Conservation (phyloP, 495 filamentous ascomycete species). For the Parathielavia hyrcaniae region DNA sequence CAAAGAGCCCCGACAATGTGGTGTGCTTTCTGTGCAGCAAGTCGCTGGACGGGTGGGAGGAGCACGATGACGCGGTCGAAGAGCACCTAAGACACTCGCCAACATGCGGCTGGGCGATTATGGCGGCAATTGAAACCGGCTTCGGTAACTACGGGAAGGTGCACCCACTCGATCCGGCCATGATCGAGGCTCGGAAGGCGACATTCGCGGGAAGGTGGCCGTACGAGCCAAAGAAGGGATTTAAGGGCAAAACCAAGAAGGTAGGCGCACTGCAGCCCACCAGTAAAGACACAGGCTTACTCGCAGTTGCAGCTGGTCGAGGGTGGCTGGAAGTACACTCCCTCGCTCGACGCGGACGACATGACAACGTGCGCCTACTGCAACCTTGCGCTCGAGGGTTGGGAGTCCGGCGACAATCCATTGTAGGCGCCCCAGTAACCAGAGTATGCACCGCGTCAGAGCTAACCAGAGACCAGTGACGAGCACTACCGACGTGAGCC, state of each 20-base stretch:
- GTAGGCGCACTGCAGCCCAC: conserved; percentile 40
- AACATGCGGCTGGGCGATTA: conserved; percentile 82
- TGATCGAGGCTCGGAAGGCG: conserved; percentile 67
- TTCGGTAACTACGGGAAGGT: conserved; percentile 58
- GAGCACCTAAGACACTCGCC: conserved; percentile 81
- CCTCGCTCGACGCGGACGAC: conserved; percentile 71
- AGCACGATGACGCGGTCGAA: conserved; percentile 66
- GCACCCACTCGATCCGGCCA: conserved; percentile 62
- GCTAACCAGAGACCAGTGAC: conserved; percentile 50
- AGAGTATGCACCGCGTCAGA: not conserved
- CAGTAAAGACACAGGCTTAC: not conserved
- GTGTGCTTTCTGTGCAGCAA: conserved; percentile 78
- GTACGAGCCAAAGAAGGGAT: conserved; percentile 79
- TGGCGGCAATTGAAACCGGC: conserved; percentile 60
- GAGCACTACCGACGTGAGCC: conserved; percentile 77
- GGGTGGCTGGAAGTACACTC: conserved; percentile 90
- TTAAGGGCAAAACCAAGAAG: conserved; percentile 81
- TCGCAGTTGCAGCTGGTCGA: conserved; percentile 63
- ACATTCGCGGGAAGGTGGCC: conserved; percentile 82
- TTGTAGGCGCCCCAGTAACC: conserved; percentile 50
- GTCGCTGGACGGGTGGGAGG: conserved; percentile 82
- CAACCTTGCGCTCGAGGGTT: conserved; percentile 74
- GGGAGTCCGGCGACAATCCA: conserved; percentile 87
- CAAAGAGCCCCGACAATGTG: conserved; percentile 74
- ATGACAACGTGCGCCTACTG: conserved; percentile 87